Evolutionary conservation across 371 early-diverging fungal genomes (phyloP), one percentile per base, ranked within the genome.

Genomic region (Phascolomyces articulosus): DNA sequence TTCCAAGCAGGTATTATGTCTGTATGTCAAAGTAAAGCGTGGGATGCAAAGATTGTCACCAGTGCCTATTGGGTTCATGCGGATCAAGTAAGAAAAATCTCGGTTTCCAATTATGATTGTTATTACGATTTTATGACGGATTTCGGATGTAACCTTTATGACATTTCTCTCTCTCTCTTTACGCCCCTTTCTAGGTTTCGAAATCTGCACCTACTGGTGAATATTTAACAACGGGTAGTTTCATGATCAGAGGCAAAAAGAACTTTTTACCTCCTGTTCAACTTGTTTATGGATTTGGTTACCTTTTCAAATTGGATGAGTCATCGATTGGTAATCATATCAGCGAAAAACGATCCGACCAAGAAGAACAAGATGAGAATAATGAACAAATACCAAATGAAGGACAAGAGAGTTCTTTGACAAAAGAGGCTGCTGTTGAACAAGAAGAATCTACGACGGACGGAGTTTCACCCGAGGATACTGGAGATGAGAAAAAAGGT

Each of bases 191-290:
- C 7, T 28, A 68, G 66, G 98, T 97, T 8, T 93, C 94, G 54
- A 98, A 98, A 76, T 90, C 95, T 3, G 96, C 99, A 15, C 97
- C 98, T 0, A 91, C 97, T 3, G 99, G 99, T 27, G 99, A 99
- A 74, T 97, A 92, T 71, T 76, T 99, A 55, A 86, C 93, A 1
- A 95, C 98, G 0, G 99, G 99, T 38, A 90, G 92, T 67, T 99
- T 99, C 77, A 95, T 96, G 93, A 95, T 99, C 67, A 89, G 94
- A 54, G 99, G 99, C 55, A 95, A 95, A 75, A 99, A 99, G 82
- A 96, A 95, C 75, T 96, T 88, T 68, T 79, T 95, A 63, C 99
- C 99, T 23, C 96, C 98, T 16, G 88, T 93, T 6, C 96, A 94
- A 74, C 82, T 99, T 21, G 94, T 98, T 0, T 99, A 98, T 78